Percentiles rank a stretch among this genome's conserved stretches.
phyloP scores from a whole-genome alignment of 164 flowering plant genomes.

The Macadamia integrifolia region DNA sequence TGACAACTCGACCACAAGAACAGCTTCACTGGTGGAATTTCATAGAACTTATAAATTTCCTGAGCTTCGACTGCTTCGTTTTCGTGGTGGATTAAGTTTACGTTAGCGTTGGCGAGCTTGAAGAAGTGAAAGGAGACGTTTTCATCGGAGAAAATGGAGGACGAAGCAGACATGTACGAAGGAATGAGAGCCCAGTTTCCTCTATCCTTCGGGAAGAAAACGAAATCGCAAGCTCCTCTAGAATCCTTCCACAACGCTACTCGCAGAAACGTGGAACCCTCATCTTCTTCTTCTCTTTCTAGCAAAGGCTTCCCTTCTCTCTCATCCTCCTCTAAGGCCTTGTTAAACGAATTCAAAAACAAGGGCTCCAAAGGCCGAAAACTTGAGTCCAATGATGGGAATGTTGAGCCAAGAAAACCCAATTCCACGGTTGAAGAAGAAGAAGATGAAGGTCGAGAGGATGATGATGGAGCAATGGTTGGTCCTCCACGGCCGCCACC shows the following conservation, averaged over 20 bases:
- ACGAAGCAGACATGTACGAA: constrained; percentile 74
- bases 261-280: constrained; percentile 33
- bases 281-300: constrained; percentile 1
- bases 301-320: constrained; percentile 31
- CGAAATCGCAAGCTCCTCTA: constrained; percentile 62
- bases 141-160: constrained; percentile 8
- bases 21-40: no score
- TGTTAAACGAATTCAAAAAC: constrained; percentile 37
- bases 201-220: constrained; percentile 74
- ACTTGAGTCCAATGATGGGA: constrained; percentile 5
- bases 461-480: constrained; percentile 12
- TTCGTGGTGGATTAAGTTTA: no score
- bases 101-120: no score
- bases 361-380: not conserved
- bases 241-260: constrained; percentile 76
- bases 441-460: constrained; percentile 22
- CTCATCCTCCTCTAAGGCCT: constrained; percentile 46
- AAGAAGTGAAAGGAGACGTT: no score
- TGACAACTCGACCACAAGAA: no score
- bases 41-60: no score
- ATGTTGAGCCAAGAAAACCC: constrained; percentile 11
- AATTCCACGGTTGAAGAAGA: constrained; percentile 1
- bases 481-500: constrained; percentile 40
- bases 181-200: constrained; percentile 86
- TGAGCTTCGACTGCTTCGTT: no score